Evolutionary conservation across 148 eudicot genomes (phyloP).

Genomic region (Camellia sinensis): DNA sequence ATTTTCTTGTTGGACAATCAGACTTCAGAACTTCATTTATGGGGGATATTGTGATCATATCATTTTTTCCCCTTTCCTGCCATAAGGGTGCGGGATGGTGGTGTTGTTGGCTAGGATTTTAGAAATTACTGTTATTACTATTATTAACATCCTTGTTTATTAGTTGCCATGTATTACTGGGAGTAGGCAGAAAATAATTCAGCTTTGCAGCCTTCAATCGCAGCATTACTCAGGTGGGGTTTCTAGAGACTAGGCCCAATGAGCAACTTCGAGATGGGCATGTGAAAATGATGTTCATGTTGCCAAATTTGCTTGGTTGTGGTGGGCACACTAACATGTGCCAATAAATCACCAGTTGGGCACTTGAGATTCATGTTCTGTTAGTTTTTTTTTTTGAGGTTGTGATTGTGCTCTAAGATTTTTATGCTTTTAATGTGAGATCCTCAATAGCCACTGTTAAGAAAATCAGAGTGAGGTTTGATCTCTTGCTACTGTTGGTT

Average conservation of each 20-base stretch:
- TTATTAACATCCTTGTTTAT: background rate
- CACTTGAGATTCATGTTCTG: background rate
- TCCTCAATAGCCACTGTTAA: too few species aligned
- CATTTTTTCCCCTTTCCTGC: background rate
- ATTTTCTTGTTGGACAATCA: background rate
- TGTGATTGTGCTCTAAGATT: background rate
- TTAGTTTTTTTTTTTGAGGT: background rate
- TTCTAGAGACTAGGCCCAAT: too few species aligned
- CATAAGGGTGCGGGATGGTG: background rate
- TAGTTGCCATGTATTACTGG: background rate
- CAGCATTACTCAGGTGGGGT: background rate
- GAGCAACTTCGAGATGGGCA: background rate
- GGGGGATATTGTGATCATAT: background rate
- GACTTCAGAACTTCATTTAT: background rate
- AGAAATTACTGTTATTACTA: background rate
- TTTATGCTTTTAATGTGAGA: background rate
- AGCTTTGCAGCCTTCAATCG: background rate
- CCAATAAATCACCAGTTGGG: too few species aligned
- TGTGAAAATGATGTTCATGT: background rate
- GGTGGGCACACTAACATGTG: background rate
- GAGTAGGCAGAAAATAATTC: background rate
- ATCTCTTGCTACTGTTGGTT: background rate
- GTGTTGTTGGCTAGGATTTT: background rate
- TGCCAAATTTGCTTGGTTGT: constrained; percentile 1
- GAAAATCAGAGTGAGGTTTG: background rate